Percentiles rank a stretch among this genome's conserved stretches.
These are phyloP conservation scores for Gardenia jasminoides DNA, from an alignment of 257 asterid species.

Conservation along the genomic window DNA sequence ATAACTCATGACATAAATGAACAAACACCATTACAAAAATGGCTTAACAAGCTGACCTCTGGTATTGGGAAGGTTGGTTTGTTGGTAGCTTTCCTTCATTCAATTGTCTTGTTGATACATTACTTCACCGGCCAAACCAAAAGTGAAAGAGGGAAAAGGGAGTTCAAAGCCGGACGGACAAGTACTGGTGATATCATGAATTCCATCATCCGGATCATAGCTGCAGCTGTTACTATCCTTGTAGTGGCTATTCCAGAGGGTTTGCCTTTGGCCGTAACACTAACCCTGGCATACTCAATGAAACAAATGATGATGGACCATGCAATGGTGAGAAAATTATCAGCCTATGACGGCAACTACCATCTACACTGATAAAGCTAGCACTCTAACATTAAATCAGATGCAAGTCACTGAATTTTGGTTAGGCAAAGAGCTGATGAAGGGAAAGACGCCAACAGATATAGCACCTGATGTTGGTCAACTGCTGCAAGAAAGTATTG, in stretches of 20 bases:
- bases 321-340: slow-evolving; percentile 19
- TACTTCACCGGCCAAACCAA: slow-evolving; percentile 12
- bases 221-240: slow-evolving; percentile 23
- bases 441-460: slow-evolving; percentile 1
- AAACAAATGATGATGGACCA: slow-evolving; percentile 21
- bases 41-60: slow-evolving; percentile 13
- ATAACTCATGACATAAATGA: slow-evolving; percentile 16
- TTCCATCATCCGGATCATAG: slow-evolving; percentile 13
- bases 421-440: slow-evolving; percentile 17
- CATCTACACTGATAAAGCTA: slow-evolving; percentile 19
- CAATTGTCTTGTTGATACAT: slow-evolving; percentile 14
- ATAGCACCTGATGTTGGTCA: slow-evolving; percentile 19
- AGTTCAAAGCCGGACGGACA: slow-evolving; percentile 14
- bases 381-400: slow-evolving; percentile 24
- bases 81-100: slow-evolving; percentile 5
- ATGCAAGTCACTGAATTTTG: slow-evolving; percentile 24
- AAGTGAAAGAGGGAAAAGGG: slow-evolving; percentile 7
- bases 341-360: slow-evolving; percentile 22
- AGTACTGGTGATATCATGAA: slow-evolving; percentile 12
- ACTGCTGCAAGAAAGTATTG: slow-evolving; percentile 17
- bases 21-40: slow-evolving; percentile 13
- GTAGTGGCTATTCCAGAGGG: slow-evolving; percentile 27
- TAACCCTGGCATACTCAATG: slow-evolving; percentile 26
- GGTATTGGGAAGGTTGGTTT: slow-evolving; percentile 17
- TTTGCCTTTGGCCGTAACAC: slow-evolving; percentile 23